These are phyloP conservation scores for Chlorella variabilis DNA, from an alignment of 163 green algal species.

Conservation along the genomic window DNA sequence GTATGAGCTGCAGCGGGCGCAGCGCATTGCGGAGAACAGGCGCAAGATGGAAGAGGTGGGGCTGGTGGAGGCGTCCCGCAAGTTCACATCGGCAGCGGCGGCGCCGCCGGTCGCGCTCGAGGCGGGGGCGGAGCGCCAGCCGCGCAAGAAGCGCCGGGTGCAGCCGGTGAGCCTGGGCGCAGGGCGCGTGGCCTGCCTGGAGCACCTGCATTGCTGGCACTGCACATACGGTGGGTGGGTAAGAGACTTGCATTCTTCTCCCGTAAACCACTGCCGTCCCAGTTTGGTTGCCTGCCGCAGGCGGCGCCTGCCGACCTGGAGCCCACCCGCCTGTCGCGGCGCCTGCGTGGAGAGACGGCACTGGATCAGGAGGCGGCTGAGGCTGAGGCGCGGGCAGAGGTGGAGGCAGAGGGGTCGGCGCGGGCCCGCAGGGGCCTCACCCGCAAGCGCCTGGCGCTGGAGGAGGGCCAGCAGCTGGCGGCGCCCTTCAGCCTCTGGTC, in stretches of 20 bases:
- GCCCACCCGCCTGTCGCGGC: constrained; percentile 24
- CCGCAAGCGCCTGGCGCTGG: constrained; percentile 33
- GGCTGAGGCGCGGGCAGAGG: constrained; percentile 8
- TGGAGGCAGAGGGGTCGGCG: constrained; percentile 3
- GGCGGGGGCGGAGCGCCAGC: neutral
- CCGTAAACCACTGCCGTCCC: neutral
- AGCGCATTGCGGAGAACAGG: constrained; percentile 41
- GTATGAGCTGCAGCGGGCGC: constrained; percentile 39
- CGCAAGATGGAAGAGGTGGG: constrained; percentile 43
- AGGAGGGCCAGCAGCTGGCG: neutral
- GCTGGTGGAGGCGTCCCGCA: constrained; percentile 23
- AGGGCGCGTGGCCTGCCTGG: too few species aligned
- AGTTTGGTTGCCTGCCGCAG: neutral
- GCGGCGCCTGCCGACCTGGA: neutral
- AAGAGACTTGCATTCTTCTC: neutral
- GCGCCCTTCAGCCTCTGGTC: constrained; percentile 51
- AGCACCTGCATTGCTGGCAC: neutral
- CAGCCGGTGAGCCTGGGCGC: neutral
- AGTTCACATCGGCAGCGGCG: neutral
- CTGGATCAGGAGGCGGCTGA: neutral
- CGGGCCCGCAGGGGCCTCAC: neutral
- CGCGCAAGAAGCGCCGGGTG: constrained; percentile 16
- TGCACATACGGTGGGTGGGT: neutral
- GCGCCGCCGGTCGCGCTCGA: neutral
- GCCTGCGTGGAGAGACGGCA: constrained; percentile 23